A percentile compares a stretch with the other conserved stretches of the same genome.
These are phyloP conservation scores for Termitomyces sp. DNA, from an alignment of 768 basidiomycete species.

Conservation along the genomic window DNA sequence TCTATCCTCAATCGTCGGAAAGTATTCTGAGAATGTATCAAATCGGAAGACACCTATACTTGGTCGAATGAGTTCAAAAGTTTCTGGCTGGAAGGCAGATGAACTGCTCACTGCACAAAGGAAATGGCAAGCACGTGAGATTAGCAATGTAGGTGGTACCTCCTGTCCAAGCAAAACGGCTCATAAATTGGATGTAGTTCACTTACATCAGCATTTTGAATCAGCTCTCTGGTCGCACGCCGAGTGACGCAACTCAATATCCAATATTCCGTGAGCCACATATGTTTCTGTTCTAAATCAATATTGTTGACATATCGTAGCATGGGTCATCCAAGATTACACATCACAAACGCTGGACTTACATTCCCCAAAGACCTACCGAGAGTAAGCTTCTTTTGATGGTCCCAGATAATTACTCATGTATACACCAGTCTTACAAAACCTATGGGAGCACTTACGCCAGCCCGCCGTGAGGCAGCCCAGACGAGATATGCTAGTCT, in stretches of 20 bases:
- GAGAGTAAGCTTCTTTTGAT: conserved; percentile 47
- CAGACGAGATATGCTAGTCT: conserved; percentile 68
- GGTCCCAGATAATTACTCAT: background rate
- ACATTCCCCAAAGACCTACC: conserved; percentile 50
- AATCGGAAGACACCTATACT: conserved; percentile 52
- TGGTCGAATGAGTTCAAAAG: conserved; percentile 45
- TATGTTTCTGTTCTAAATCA: background rate
- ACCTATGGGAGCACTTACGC: conserved; percentile 89
- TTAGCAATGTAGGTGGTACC: conserved; percentile 69
- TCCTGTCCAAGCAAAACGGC: background rate
- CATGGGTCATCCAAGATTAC: conserved; percentile 90
- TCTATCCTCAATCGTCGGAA: conserved; percentile 41
- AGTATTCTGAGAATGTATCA: conserved; percentile 33
- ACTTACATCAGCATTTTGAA: conserved; percentile 87
- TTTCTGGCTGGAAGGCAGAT: conserved; percentile 46
- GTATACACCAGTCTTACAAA: conserved; percentile 56
- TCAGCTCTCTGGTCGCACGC: conserved; percentile 88
- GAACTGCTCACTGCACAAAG: conserved; percentile 68
- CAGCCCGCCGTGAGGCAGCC: conserved; percentile 70
- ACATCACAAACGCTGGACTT: conserved; percentile 64
- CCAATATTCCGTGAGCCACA: conserved; percentile 73
- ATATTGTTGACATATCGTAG: conserved; percentile 27
- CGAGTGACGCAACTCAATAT: conserved; percentile 93
- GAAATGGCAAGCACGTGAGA: conserved; percentile 85
- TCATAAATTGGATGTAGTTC: conserved; percentile 44